Percentiles rank a stretch among this genome's conserved stretches.
These are phyloP conservation scores for Cyclocybe aegerita DNA, from an alignment of 768 basidiomycete species.

Conservation along the genomic window DNA sequence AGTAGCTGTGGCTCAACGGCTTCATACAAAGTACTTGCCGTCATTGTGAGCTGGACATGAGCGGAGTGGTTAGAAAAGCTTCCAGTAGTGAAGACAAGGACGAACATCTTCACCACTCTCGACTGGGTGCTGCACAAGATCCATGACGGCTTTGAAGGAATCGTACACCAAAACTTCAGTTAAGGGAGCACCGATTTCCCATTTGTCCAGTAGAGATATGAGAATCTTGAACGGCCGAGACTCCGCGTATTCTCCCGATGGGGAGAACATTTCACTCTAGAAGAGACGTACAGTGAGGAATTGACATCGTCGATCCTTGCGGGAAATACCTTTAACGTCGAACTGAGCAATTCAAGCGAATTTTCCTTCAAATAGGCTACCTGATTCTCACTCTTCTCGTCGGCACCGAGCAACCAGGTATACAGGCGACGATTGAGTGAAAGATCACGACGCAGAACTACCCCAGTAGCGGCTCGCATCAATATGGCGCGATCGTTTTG, in stretches of 20 bases:
- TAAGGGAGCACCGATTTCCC: constrained; percentile 87
- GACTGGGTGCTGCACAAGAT: constrained; percentile 47
- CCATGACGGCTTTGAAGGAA: constrained; percentile 70
- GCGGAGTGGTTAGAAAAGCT: neutral
- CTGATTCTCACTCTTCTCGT: constrained; percentile 77
- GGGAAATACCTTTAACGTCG: constrained; percentile 61
- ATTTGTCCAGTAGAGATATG: constrained; percentile 92
- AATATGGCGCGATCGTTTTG: constrained; percentile 77
- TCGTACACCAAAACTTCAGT: constrained; percentile 81
- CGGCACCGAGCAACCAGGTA: constrained; percentile 87
- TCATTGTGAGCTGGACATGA: constrained; percentile 61
- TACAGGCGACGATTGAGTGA: constrained; percentile 92
- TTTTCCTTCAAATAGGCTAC: constrained; percentile 66
- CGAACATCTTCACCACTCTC: constrained; percentile 65
- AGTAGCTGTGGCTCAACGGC: constrained; percentile 86
- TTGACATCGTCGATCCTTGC: neutral
- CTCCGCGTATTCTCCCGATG: constrained; percentile 70
- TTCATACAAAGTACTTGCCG: constrained; percentile 87
- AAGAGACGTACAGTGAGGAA: neutral
- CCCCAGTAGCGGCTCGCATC: constrained; percentile 82
- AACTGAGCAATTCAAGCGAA: constrained; percentile 67
- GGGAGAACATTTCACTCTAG: constrained; percentile 76
- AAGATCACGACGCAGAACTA: constrained; percentile 90
- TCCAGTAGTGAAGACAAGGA: neutral
- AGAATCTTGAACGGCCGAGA: constrained; percentile 95